Evolutionary conservation across 192 early-diverging fungal genomes (phyloP), one percentile per base, ranked within the genome.

Genomic region (Spinellus fusiger): DNA sequence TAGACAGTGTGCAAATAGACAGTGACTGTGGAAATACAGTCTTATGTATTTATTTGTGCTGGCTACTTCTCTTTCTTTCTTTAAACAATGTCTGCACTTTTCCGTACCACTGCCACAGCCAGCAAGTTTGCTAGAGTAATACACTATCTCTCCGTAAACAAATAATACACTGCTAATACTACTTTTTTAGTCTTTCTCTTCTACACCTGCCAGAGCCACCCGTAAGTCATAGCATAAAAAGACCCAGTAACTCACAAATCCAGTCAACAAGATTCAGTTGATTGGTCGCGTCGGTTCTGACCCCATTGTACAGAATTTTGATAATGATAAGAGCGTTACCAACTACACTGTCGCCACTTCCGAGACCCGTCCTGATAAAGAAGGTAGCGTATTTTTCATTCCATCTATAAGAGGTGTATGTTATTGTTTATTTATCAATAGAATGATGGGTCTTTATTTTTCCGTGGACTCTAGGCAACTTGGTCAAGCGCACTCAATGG

Each of bases 211-310:
- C 27, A 56, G 58, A 34, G 32, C 58, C 12, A 25, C 27, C 20
- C 40, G 65, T 67, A 60, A 61, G 32, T 54, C 9, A 26, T 5
- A n/a, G n/a, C n/a, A n/a, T n/a, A n/a, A n/a, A n/a, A n/a, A n/a
- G n/a, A n/a, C n/a, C n/a, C n/a, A n/a, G n/a, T n/a, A n/a, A n/a
- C n/a, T n/a, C n/a, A n/a, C n/a, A n/a, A n/a, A n/a, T n/a, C n/a
- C n/a, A 80, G 75, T 89, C 47, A 89, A 89, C 76, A 86, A 86
- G 75, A 80, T 79, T 16, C 84, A 73, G 1, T 70, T 89, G 34
- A 57, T 87, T 23, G 87, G 87, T 54, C 75, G 78, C 52, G 80
- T 85, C 20, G 86, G 86, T 18, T 66, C 73, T 28, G 85, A 88
- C 64, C 73, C 80, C n/a, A 74, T 77, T 22, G 61, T 70, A 1